These are phyloP conservation scores for Fusarium sp. DNA, from an alignment of 2,329 filamentous ascomycete genomes.

Conservation along the genomic window DNA sequence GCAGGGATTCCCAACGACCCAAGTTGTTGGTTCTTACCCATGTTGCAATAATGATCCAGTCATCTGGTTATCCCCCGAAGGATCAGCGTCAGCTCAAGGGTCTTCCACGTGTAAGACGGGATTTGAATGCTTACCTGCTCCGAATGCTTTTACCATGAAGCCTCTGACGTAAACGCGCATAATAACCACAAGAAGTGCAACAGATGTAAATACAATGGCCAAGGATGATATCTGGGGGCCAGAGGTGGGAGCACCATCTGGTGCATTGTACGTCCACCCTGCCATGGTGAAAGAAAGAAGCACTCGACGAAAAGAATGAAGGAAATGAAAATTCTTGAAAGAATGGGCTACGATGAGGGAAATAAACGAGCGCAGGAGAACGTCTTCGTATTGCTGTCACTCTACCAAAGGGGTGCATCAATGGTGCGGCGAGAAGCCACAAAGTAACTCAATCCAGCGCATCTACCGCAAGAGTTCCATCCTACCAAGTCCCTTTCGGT, in stretches of 20 bases:
- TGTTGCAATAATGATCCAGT: slow-evolving; percentile 33
- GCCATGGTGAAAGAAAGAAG: slow-evolving; percentile 12
- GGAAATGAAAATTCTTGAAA: background rate
- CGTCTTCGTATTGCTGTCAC: background rate
- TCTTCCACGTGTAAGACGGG: background rate
- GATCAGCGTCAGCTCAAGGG: background rate
- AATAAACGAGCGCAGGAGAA: background rate
- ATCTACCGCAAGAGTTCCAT: background rate
- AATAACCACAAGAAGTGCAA: slow-evolving; percentile 11
- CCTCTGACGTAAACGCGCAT: slow-evolving; percentile 26
- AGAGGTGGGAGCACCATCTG: slow-evolving; percentile 15
- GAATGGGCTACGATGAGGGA: background rate
- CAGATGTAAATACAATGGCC: slow-evolving; percentile 13
- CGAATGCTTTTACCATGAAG: slow-evolving; percentile 28
- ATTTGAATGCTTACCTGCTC: slow-evolving; percentile 12
- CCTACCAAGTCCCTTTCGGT: background rate
- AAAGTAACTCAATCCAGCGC: background rate
- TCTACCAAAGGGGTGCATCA: background rate
- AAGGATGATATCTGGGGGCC: slow-evolving; percentile 26
- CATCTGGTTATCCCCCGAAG: slow-evolving; percentile 15
- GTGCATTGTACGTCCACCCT: slow-evolving; percentile 30
- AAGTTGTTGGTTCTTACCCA: slow-evolving; percentile 18
- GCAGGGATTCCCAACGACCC: background rate
- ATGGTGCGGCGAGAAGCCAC: background rate
- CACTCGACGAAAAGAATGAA: background rate